Percentiles rank a stretch among this genome's conserved stretches.
Conservation (phyloP, 2,329 filamentous ascomycete species). For the Cadophora malorum region DNA sequence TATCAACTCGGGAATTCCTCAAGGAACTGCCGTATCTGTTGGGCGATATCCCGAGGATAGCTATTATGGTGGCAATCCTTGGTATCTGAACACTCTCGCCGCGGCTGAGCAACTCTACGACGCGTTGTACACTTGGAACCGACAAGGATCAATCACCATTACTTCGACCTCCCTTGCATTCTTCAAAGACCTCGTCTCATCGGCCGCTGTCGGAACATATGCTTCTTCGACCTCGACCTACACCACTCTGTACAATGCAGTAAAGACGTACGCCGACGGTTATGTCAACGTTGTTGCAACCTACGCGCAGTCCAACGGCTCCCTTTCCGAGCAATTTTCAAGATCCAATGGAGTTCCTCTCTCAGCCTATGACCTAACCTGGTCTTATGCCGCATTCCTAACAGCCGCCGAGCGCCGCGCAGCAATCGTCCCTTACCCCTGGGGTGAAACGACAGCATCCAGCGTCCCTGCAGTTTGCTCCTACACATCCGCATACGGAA, state of each 20-base stretch:
- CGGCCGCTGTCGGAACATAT: constrained; percentile 68
- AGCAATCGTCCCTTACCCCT: constrained; percentile 61
- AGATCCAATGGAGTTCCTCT: constrained; percentile 59
- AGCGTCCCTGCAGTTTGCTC: constrained; percentile 57
- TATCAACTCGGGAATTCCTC: constrained; percentile 69
- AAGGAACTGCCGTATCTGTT: constrained; percentile 65
- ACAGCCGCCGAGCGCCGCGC: constrained; percentile 65
- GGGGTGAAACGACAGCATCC: constrained; percentile 56
- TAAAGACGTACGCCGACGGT: constrained; percentile 67
- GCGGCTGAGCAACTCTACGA: constrained; percentile 83
- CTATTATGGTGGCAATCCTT: constrained; percentile 82
- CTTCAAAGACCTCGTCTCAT: constrained; percentile 70
- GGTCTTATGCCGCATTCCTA: constrained; percentile 76
- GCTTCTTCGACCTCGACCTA: constrained; percentile 63
- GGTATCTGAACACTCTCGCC: constrained; percentile 78
- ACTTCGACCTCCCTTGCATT: constrained; percentile 71
- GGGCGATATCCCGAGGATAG: constrained; percentile 75
- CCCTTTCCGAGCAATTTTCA: constrained; percentile 71
- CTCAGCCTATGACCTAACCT: constrained; percentile 72
- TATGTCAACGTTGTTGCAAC: constrained; percentile 56
- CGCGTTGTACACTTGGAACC: constrained; percentile 74
- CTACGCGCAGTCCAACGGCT: constrained; percentile 65
- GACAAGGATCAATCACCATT: constrained; percentile 66
- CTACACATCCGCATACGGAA: constrained; percentile 54
- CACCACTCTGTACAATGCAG: constrained; percentile 66